Percentiles rank a stretch among this genome's conserved stretches.
Evolutionary conservation across 768 basidiomycete species (phyloP).

Genomic region (Amanita jacksonii): DNA sequence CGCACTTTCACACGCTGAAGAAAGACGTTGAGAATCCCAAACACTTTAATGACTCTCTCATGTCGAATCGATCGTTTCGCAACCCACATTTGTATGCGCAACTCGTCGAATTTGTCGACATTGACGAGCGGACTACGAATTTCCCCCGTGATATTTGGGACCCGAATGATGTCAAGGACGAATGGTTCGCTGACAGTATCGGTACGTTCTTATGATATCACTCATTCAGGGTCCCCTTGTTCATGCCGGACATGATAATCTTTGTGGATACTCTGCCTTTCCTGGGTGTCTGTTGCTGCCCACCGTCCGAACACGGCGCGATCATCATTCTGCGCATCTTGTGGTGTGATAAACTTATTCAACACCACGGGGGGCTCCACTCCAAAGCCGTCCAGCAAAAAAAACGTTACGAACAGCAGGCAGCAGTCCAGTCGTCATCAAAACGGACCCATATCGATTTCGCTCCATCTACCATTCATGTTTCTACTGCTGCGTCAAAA

Average conservation of each 20-base stretch:
- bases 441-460: constrained; percentile 62
- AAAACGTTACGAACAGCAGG: constrained; percentile 49
- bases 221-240: background rate
- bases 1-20: constrained; percentile 71
- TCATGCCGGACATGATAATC: constrained; percentile 5
- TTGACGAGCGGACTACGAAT: constrained; percentile 81
- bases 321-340: background rate
- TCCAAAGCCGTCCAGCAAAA: constrained; percentile 55
- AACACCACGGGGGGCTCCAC: background rate
- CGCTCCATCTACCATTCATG: constrained; percentile 7
- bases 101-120: constrained; percentile 89
- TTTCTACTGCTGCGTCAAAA: background rate
- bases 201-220: constrained; percentile 38
- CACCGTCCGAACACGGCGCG: background rate
- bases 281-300: background rate
- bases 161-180: constrained; percentile 48
- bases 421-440: constrained; percentile 38
- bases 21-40: constrained; percentile 49
- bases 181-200: constrained; percentile 72
- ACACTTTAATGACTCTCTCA: constrained; percentile 94
- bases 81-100: constrained; percentile 96
- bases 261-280: background rate
- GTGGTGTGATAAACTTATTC: background rate
- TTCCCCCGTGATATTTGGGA: constrained; percentile 73
- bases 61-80: constrained; percentile 87